Conservation (phyloP, 2,329 filamentous ascomycete genomes). For the Xylogone sp. region DNA sequence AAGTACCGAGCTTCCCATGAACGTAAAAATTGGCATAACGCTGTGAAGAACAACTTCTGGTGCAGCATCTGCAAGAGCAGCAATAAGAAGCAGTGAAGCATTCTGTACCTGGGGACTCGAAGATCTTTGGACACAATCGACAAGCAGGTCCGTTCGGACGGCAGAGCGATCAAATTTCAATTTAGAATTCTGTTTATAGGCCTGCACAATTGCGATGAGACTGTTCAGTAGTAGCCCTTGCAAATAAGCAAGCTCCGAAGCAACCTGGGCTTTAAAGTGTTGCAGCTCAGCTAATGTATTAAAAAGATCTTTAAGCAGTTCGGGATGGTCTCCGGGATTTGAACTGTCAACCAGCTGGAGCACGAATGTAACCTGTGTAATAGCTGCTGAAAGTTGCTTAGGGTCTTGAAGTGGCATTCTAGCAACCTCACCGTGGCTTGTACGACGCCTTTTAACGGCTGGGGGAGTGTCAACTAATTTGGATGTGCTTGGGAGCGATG, state of each 20-base stretch:
- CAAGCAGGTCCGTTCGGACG: conserved; percentile 84
- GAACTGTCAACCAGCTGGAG: conserved; percentile 85
- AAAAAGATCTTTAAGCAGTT: conserved; percentile 77
- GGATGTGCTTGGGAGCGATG: conserved; percentile 68
- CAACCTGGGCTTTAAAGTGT: conserved; percentile 74
- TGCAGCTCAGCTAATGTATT: conserved; percentile 82
- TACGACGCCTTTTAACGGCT: conserved; percentile 74
- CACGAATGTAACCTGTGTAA: conserved; percentile 80
- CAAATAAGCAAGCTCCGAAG: conserved; percentile 85
- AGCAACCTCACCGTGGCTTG: conserved; percentile 67
- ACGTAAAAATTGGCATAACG: conserved; percentile 98
- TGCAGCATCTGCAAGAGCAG: conserved; percentile 78
- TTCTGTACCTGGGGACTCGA: conserved; percentile 93
- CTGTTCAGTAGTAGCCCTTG: conserved; percentile 81
- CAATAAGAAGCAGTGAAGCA: conserved; percentile 81
- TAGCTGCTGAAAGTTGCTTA: conserved; percentile 60
- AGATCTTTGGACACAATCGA: conserved; percentile 90
- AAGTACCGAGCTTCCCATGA: conserved; percentile 89
- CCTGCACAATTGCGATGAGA: conserved; percentile 78
- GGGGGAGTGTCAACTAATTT: conserved; percentile 69
- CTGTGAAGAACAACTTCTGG: conserved; percentile 92
- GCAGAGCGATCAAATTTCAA: conserved; percentile 71
- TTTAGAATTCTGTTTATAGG: conserved; percentile 58
- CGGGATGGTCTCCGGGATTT: conserved; percentile 68
- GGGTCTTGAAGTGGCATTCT: conserved; percentile 58